phyloP scores from a whole-genome alignment of 2,329 filamentous ascomycete genomes.

The Dissoconium aciculare region DNA sequence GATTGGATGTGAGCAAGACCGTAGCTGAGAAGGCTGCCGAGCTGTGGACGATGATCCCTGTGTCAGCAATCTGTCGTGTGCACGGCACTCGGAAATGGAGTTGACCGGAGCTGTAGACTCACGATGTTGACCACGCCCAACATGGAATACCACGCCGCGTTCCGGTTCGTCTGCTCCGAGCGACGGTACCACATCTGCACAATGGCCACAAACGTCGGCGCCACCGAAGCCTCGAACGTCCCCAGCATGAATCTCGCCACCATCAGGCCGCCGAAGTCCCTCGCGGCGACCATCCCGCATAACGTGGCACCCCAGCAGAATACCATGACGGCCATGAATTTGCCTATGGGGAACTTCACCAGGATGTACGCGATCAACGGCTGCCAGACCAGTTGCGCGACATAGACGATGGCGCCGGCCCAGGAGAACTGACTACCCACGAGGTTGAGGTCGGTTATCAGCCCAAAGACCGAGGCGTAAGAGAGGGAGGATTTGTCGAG shows the following conservation, averaged over 20 bases:
- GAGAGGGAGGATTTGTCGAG: constrained; percentile 47
- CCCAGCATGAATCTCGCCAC: constrained; percentile 42
- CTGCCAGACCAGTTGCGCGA: constrained; percentile 41
- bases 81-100: too few relatives aligned
- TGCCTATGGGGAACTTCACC: constrained; percentile 46
- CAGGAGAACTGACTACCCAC: constrained; percentile 38
- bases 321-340: constrained; percentile 40
- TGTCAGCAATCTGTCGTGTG: too few relatives aligned
- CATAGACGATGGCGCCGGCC: constrained; percentile 38
- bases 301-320: constrained; percentile 40
- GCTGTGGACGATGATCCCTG: constrained; percentile 4
- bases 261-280: constrained; percentile 36
- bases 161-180: constrained; percentile 17
- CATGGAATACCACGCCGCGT: constrained; percentile 20
- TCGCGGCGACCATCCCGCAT: constrained; percentile 38
- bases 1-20: constrained; percentile 17
- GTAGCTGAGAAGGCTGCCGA: constrained; percentile 18
- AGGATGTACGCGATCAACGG: constrained; percentile 39
- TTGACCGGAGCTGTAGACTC: too few relatives aligned
- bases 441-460: constrained; percentile 44
- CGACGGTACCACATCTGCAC: constrained; percentile 19
- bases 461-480: constrained; percentile 49
- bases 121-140: constrained; percentile 19
- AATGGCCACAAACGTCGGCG: constrained; percentile 18
- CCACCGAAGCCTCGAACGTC: constrained; percentile 36